Base-by-base conservation (phyloP, 169 alveolate genomes). In the Ichthyophthirius multifiliis region DNA sequence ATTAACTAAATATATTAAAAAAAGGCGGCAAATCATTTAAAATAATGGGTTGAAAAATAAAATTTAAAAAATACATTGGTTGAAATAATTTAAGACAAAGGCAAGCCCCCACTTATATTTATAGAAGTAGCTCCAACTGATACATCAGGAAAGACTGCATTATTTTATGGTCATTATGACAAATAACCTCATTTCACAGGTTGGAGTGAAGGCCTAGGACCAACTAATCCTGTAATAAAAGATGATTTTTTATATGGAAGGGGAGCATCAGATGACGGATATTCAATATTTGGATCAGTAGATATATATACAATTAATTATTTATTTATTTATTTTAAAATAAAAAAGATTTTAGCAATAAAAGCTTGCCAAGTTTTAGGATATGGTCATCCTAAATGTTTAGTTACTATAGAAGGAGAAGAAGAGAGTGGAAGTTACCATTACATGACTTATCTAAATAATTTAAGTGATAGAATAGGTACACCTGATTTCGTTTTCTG, bases 221-320 rank as follows among this genome's bases (percentile, higher is more conserved):
- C 95, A 3, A 67, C 67, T 30, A 79, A 39, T 5, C 95, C 96
- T 15, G 89, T 77, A 7, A 85, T 90, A 30, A 80, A 74, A 71
- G 93, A 84, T 18, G 92, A 87, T 37, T 79, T 62, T 16, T 62
- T 89, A 43, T 92, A 81, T 85, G 96, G 95, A 39, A 87, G 96
- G 73, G 96, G 96, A 2, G 86, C 89, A 15, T 55, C 89, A 16
- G 96, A 92, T 83, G 96, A 92, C 79, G 96, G 96, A 7, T 92
- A 92, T 63, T 87, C 93, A 4, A 71, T 82, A 3, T 92, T 87
- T 48, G 63, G 93, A 30, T 65, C 91, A 13, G 64, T 92, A 55
- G 1, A 15, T 41, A 9, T 9, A 41, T 9, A 41, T 55, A 55
- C 12, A 10, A 15, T 27, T 55, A 15, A 23, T 55, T 45, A 10